These are phyloP conservation scores for Pyrus hybrid DNA, from an alignment of 331 rosid genomes.

Conservation along the genomic window DNA sequence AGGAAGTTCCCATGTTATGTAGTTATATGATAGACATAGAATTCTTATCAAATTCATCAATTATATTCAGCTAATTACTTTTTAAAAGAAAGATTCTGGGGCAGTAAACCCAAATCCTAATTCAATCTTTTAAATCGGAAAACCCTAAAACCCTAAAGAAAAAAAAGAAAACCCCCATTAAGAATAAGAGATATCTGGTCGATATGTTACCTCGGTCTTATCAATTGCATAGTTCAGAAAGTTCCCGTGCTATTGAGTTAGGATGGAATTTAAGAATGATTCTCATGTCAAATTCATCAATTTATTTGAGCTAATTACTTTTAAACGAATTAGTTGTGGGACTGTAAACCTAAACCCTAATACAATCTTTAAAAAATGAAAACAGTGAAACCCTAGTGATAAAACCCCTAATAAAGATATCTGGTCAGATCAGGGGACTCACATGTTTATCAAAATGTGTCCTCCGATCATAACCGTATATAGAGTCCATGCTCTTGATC, in stretches of 20 bases:
- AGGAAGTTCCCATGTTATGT: not conserved
- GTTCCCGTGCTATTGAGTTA: not conserved
- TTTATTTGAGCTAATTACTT: not conserved
- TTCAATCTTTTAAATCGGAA: not conserved
- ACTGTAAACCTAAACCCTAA: not conserved
- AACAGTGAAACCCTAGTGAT: not conserved
- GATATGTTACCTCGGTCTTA: not conserved
- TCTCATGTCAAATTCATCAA: not conserved
- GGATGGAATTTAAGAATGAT: not conserved
- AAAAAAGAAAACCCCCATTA: too few species aligned
- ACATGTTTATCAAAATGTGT: too few species aligned
- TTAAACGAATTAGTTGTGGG: not conserved
- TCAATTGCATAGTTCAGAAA: not conserved
- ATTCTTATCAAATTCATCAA: not conserved
- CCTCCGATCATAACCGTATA: too few species aligned
- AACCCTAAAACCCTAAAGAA: not conserved
- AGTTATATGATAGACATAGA: not conserved
- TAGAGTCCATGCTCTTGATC: not conserved
- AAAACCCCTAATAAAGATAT: not conserved
- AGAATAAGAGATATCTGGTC: not conserved
- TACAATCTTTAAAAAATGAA: not conserved
- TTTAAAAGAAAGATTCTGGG: not conserved
- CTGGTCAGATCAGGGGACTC: not conserved
- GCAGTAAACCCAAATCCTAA: too few species aligned
- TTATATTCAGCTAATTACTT: not conserved